A percentile compares a stretch with the other conserved stretches of the same genome.
phyloP scores from a whole-genome alignment of 2,329 filamentous ascomycete genomes.

The Knoxdaviesia proteae region DNA sequence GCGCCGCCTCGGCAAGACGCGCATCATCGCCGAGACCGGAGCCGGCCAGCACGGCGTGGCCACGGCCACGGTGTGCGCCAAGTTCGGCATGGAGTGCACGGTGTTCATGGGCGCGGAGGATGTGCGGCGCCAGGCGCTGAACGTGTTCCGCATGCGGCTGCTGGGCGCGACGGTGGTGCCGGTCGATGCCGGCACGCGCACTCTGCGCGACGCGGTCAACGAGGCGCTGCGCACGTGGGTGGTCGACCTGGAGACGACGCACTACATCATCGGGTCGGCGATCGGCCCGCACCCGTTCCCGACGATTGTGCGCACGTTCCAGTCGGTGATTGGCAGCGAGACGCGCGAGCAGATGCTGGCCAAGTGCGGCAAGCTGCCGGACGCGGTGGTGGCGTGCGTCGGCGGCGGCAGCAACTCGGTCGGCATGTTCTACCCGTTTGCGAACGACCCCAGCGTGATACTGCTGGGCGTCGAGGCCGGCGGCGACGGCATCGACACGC shows the following conservation, averaged over 20 bases:
- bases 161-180: conserved; percentile 83
- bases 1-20: conserved; percentile 70
- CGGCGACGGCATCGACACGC: conserved; percentile 76
- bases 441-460: conserved; percentile 65
- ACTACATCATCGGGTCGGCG: conserved; percentile 95
- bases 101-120: conserved; percentile 94
- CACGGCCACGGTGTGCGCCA: conserved; percentile 90
- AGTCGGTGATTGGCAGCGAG: conserved; percentile 87
- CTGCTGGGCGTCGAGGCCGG: conserved; percentile 88
- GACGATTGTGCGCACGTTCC: conserved; percentile 92
- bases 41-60: conserved; percentile 96
- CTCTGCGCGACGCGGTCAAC: conserved; percentile 76
- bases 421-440: conserved; percentile 97
- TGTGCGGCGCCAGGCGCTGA: conserved; percentile 83
- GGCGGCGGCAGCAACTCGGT: conserved; percentile 88
- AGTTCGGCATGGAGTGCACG: conserved; percentile 95
- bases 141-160: conserved; percentile 96
- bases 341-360: conserved; percentile 81
- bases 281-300: conserved; percentile 97
- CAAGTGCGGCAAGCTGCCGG: conserved; percentile 71
- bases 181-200: conserved; percentile 75
- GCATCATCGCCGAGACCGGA: conserved; percentile 95
- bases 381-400: conserved; percentile 91
- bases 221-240: conserved; percentile 92
- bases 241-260: conserved; percentile 73